Base-by-base conservation (phyloP, 768 basidiomycete genomes). In the Mycena amicta region DNA sequence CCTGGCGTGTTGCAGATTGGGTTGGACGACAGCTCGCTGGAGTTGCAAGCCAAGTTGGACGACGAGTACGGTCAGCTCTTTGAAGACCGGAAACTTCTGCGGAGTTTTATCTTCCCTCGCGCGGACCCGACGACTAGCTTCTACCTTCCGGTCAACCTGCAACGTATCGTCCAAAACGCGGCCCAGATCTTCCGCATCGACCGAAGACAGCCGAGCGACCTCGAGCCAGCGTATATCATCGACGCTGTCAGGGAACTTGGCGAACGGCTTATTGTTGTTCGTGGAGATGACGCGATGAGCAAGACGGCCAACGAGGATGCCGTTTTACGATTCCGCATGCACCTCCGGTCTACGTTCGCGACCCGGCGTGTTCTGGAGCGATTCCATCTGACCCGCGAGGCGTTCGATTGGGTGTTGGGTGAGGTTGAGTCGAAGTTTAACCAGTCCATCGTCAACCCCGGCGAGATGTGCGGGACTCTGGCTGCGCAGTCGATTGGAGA, bases 401-500 rank as follows among this genome's bases (percentile, higher is more conserved):
- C 96, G 2, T 98, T 97, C 70, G 95, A 98, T 69, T 99, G 97
- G 97, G 93, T 98, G 2, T 67, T 98, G 51, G 91, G 97, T 61
- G 97, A 98, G 74, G 85, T 98, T 28, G 95, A 98, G 71, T 83
- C 92, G 41, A 95, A 95, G 72, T 98, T 98, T 81, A 96, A 98
- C 69, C 89, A 88, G 65, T 90, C 97, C 2, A 66, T 96, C 2
- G 94, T 85, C 11, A 90, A 97, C 67, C 93, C 97, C 0, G 95
- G 96, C 45, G 97, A 98, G 75, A 99, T 99, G 97, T 98, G 97
- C 64, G 97, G 97, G 43, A 97, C 95, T 0, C 84, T 98, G 20
- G 90, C 96, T 33, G 97, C 97, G 0, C 97, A 99, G 76, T 98
- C 97, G 0, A 98, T 98, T 64, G 97, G 97, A 73, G 97, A 98